Percentiles rank a stretch among this genome's conserved stretches.
Evolutionary conservation across 176 grass and related monocot species (phyloP).

Genomic region (Bolboschoenus planiculmis): DNA sequence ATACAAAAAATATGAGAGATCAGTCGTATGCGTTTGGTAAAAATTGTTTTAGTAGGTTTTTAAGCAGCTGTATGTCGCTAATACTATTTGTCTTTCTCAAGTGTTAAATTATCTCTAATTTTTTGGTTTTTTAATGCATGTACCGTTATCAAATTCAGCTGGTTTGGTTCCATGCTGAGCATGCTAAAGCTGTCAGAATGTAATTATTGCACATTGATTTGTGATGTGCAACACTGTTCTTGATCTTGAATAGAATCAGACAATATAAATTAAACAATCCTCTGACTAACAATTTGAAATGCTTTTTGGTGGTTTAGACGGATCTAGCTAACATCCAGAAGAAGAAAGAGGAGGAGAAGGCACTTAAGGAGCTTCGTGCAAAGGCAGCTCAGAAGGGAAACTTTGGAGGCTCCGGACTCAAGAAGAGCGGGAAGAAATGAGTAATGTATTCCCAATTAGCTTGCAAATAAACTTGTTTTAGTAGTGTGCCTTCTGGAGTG

Average conservation of each 20-base stretch:
- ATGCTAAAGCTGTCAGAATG: background rate
- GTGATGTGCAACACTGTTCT: background rate
- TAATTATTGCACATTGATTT: background rate
- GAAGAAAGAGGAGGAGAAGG: slow-evolving; percentile 99
- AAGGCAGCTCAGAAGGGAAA: slow-evolving; percentile 81
- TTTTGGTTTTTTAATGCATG: background rate
- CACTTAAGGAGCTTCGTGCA: slow-evolving; percentile 72
- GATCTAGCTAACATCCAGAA: slow-evolving; percentile 78
- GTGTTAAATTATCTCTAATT: background rate
- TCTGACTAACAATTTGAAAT: background rate
- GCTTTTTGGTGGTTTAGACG: slow-evolving; percentile 27
- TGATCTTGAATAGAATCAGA: background rate
- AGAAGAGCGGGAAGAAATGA: slow-evolving; percentile 99
- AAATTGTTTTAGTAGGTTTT: too few species aligned
- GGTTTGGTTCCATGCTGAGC: background rate
- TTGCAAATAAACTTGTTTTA: slow-evolving; percentile 8
- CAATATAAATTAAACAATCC: background rate
- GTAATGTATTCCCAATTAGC: background rate
- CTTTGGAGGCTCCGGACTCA: slow-evolving; percentile 79
- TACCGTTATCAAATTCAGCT: background rate
- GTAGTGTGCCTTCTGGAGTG: background rate
- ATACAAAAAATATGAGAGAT: too few species aligned
- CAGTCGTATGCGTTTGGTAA: too few species aligned
- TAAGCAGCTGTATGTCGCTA: background rate
- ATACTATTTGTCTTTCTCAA: background rate